Evolutionary conservation across 2,329 filamentous ascomycete species (phyloP).

Genomic region (Teratosphaeria destructans): DNA sequence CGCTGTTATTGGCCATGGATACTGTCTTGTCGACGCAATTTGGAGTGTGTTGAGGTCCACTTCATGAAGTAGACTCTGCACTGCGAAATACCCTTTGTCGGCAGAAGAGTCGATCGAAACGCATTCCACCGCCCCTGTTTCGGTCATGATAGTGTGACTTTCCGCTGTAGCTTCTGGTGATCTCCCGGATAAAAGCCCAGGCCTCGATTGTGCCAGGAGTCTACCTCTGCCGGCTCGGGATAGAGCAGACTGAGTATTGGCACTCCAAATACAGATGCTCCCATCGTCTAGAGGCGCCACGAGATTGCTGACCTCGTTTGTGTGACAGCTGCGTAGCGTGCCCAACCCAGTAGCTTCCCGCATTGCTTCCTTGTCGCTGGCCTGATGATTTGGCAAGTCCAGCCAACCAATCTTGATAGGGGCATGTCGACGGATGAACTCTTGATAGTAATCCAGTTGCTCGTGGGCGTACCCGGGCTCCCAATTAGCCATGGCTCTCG

Average conservation of each 20-base stretch:
- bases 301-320: conserved; percentile 44
- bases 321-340: conserved; percentile 45
- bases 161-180: conserved; percentile 35
- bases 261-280: conserved; percentile 76
- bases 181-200: conserved; percentile 56
- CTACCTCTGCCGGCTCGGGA: conserved; percentile 34
- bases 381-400: conserved; percentile 44
- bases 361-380: conserved; percentile 30
- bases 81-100: conserved; percentile 66
- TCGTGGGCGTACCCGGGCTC: conserved; percentile 67
- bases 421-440: conserved; percentile 75
- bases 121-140: conserved; percentile 64
- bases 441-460: conserved; percentile 71
- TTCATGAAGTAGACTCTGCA: conserved; percentile 67
- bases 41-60: conserved; percentile 67
- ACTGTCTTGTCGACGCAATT: conserved; percentile 58
- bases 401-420: conserved; percentile 69
- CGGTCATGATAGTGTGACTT: conserved; percentile 52
- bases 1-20: conserved; percentile 73
- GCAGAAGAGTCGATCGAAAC: conserved; percentile 64
- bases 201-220: conserved; percentile 54
- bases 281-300: conserved; percentile 78
- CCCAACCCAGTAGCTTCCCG: conserved; percentile 66
- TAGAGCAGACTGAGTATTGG: conserved; percentile 14
- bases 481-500: conserved; percentile 65